phyloP scores from a whole-genome alignment of 2,329 filamentous ascomycete species.

The Paraphoma sp. region DNA sequence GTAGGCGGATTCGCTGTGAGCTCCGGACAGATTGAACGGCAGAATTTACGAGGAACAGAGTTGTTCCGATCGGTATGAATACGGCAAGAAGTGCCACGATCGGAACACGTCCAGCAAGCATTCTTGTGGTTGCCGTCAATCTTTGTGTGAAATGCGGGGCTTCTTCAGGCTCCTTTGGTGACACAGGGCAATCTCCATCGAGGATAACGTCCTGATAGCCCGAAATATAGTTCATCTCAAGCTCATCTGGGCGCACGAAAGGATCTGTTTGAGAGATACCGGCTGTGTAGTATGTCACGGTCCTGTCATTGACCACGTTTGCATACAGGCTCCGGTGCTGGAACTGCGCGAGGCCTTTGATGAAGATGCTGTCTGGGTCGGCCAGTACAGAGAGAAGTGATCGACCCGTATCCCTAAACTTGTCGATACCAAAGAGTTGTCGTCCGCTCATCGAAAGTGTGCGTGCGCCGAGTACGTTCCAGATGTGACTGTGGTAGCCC shows the following conservation, averaged over 20 bases:
- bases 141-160: constrained; percentile 46
- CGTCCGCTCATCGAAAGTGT: constrained; percentile 83
- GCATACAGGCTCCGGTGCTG: constrained; percentile 79
- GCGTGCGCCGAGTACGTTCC: constrained; percentile 82
- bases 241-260: constrained; percentile 69
- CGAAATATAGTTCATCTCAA: constrained; percentile 75
- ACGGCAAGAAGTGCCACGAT: constrained; percentile 69
- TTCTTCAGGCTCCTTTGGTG: constrained; percentile 49
- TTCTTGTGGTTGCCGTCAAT: constrained; percentile 42
- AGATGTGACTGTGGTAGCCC: constrained; percentile 53
- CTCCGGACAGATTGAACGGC: constrained; percentile 79
- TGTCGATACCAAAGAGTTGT: constrained; percentile 87
- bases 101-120: constrained; percentile 63
- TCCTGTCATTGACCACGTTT: constrained; percentile 87
- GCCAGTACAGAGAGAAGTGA: constrained; percentile 82
- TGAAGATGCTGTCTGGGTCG: constrained; percentile 85
- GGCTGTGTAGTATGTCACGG: constrained; percentile 83
- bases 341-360: constrained; percentile 78
- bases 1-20: constrained; percentile 74
- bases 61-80: constrained; percentile 75
- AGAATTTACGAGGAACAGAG: constrained; percentile 77
- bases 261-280: constrained; percentile 79
- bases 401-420: constrained; percentile 81
- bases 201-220: constrained; percentile 79
- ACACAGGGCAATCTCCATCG: constrained; percentile 69